Evolutionary conservation across 345 rosid species (phyloP).

Genomic region (Bruguiera sexangula): DNA sequence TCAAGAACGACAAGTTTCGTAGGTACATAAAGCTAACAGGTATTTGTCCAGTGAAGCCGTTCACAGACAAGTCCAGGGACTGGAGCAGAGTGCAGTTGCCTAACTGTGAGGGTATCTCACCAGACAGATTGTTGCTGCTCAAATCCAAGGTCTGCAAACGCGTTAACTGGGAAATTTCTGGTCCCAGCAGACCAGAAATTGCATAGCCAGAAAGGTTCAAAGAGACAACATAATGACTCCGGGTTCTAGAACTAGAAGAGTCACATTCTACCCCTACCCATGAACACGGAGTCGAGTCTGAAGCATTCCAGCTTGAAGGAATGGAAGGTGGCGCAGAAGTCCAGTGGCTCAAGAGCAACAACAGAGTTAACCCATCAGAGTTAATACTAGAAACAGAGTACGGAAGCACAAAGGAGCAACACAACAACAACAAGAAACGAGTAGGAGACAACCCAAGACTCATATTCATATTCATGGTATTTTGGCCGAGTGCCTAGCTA

Average conservation of each 20-base stretch:
- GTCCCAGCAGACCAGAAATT: constrained; percentile 57
- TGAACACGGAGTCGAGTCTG: constrained; percentile 49
- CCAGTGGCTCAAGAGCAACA: constrained; percentile 51
- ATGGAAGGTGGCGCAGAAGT: constrained; percentile 38
- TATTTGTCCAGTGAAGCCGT: constrained; percentile 51
- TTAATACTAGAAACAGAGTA: constrained; percentile 32
- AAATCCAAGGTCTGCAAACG: constrained; percentile 46
- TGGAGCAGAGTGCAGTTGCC: constrained; percentile 52
- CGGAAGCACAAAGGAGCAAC: constrained; percentile 7
- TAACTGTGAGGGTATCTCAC: constrained; percentile 42
- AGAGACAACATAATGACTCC: constrained; percentile 23
- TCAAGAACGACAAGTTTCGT: constrained; percentile 28
- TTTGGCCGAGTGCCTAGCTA: too few relatives aligned
- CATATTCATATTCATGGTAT: too few relatives aligned
- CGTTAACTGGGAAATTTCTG: constrained; percentile 47
- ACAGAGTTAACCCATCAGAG: constrained; percentile 48
- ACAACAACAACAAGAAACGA: constrained; percentile 18
- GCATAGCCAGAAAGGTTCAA: constrained; percentile 43
- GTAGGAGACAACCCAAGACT: too few relatives aligned
- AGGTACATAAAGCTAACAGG: constrained; percentile 40
- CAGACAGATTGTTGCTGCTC: constrained; percentile 48
- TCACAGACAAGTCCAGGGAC: constrained; percentile 52
- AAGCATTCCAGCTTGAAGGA: constrained; percentile 51
- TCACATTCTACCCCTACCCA: constrained; percentile 66
- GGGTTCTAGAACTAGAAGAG: neutral